Conservation (phyloP, 441 rosid genomes). For the Theobroma grandiflorum region DNA sequence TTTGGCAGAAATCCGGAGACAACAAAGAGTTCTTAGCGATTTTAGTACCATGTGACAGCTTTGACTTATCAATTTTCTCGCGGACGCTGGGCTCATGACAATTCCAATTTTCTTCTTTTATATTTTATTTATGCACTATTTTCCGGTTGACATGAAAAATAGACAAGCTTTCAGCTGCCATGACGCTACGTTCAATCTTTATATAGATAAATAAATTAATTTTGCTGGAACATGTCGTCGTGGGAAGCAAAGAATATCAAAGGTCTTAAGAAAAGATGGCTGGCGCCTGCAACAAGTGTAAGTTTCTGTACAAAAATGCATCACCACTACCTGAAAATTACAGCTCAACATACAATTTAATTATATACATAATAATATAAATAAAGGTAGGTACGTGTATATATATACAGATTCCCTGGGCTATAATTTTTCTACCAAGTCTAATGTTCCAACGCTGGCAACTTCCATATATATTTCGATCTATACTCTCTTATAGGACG, state of each 20-base stretch:
- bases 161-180: not conserved
- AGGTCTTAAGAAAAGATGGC: not conserved
- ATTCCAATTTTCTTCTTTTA: not conserved
- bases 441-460: too few species aligned
- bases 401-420: too few species aligned
- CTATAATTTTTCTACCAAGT: too few species aligned
- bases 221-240: constrained; percentile 6
- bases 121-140: not conserved
- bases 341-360: constrained; percentile 24
- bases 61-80: not conserved
- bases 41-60: constrained; percentile 18
- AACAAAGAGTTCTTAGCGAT: constrained; percentile 16
- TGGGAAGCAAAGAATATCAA: constrained; percentile 28
- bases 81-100: not conserved
- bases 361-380: too few species aligned
- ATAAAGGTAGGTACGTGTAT: too few species aligned
- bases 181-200: not conserved
- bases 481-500: too few species aligned
- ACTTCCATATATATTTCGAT: too few species aligned
- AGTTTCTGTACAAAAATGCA: constrained; percentile 17
- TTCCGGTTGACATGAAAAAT: not conserved
- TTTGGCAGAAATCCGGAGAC: constrained; percentile 25
- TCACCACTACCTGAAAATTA: not conserved
- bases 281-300: not conserved
- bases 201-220: not conserved